A percentile compares a stretch with the other conserved stretches of the same genome.
These are phyloP conservation scores for Pyronema omphalodes DNA, from an alignment of 495 filamentous ascomycete genomes.

Conservation along the genomic window DNA sequence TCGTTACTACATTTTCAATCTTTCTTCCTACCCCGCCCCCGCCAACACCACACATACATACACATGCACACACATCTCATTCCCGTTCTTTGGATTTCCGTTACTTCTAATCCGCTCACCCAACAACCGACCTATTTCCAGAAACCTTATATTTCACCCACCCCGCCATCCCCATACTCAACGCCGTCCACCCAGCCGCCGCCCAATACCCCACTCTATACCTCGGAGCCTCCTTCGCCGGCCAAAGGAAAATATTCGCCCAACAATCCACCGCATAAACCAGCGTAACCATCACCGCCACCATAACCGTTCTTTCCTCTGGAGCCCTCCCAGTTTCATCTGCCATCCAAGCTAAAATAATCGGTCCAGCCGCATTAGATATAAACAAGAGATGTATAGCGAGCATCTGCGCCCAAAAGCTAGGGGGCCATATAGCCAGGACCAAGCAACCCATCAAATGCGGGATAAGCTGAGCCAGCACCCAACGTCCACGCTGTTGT, in stretches of 20 bases:
- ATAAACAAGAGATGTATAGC: conserved; percentile 4
- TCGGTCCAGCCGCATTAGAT: neutral
- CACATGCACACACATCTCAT: too few relatives aligned
- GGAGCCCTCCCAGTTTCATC: neutral
- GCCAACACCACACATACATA: too few relatives aligned
- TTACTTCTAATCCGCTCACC: too few relatives aligned
- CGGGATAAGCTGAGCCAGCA: neutral
- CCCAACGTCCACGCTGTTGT: neutral
- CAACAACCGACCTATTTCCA: too few relatives aligned
- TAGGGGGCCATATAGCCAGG: neutral
- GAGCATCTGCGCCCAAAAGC: neutral
- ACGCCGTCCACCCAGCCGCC: neutral
- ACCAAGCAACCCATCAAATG: neutral
- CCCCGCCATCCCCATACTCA: neutral
- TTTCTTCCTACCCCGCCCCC: too few relatives aligned
- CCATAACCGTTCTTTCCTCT: neutral
- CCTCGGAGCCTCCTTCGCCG: conserved; percentile 1
- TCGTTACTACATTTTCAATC: too few relatives aligned
- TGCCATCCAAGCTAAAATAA: conserved; percentile 3
- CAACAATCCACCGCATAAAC: conserved; percentile 3
- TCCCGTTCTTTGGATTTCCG: too few relatives aligned
- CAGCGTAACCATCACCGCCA: conserved; percentile 1
- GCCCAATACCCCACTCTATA: neutral
- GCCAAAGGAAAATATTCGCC: conserved; percentile 1
- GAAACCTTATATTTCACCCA: neutral